Evolutionary conservation across 2,329 filamentous ascomycete genomes (phyloP).

Genomic region (Daldinia sp.): DNA sequence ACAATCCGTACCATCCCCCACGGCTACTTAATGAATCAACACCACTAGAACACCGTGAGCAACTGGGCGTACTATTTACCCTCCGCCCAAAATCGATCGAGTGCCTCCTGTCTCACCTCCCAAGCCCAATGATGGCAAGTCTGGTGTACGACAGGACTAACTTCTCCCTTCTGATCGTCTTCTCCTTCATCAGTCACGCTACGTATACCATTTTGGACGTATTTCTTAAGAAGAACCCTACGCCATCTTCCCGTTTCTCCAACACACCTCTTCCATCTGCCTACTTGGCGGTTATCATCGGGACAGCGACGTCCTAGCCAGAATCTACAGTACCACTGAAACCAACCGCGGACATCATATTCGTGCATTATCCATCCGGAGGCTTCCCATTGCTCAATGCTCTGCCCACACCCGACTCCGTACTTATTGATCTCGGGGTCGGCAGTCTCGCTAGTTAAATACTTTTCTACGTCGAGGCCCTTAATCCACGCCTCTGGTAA

Average conservation of each 20-base stretch:
- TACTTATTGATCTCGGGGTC: slow-evolving; percentile 61
- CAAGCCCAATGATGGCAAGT: slow-evolving; percentile 66
- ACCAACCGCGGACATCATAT: slow-evolving; percentile 63
- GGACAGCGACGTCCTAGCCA: slow-evolving; percentile 59
- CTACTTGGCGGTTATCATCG: slow-evolving; percentile 61
- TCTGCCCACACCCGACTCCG: slow-evolving; percentile 60
- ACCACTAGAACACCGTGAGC: background rate
- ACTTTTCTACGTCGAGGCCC: slow-evolving; percentile 50
- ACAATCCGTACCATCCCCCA: background rate
- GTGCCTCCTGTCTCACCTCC: slow-evolving; percentile 58
- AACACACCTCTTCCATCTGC: slow-evolving; percentile 61
- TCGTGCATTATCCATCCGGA: slow-evolving; percentile 63
- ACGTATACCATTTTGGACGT: slow-evolving; percentile 52
- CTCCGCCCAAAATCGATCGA: slow-evolving; percentile 57
- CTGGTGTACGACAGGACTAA: slow-evolving; percentile 64
- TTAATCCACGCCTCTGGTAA: slow-evolving; percentile 55
- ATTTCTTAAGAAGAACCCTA: slow-evolving; percentile 60
- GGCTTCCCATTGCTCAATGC: slow-evolving; percentile 63
- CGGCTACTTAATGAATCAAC: background rate
- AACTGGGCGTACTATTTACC: slow-evolving; percentile 5
- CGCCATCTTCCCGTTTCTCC: slow-evolving; percentile 61
- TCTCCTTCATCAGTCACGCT: slow-evolving; percentile 58
- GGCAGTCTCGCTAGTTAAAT: slow-evolving; percentile 53
- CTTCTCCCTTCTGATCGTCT: slow-evolving; percentile 49
- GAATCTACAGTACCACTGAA: slow-evolving; percentile 65